Percentiles rank a stretch among this genome's conserved stretches.
phyloP scores from a whole-genome alignment of 2,329 filamentous ascomycete genomes.

The Trichophyton benhamiae region DNA sequence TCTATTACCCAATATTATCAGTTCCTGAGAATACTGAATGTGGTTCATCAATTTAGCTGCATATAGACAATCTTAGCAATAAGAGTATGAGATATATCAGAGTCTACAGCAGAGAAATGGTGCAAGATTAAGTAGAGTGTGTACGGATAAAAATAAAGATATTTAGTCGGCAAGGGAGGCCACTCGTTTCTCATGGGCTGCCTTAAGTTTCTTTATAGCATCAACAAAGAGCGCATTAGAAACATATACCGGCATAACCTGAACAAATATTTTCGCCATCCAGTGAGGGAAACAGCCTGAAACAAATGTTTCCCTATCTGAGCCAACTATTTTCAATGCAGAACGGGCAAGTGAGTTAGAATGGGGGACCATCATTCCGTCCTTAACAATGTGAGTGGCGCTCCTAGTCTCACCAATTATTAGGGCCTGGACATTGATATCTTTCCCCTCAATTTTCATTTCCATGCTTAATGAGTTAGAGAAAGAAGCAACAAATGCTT shows the following conservation, averaged over 20 bases:
- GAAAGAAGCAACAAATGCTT: slow-evolving; percentile 36
- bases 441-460: slow-evolving; percentile 25
- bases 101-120: too few species aligned
- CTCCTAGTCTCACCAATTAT: slow-evolving; percentile 25
- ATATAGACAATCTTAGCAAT: too few species aligned
- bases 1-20: neutral
- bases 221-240: neutral
- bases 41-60: too few species aligned
- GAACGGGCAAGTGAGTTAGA: slow-evolving; percentile 21
- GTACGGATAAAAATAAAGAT: too few species aligned
- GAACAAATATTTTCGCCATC: slow-evolving; percentile 15
- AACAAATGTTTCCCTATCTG: slow-evolving; percentile 18
- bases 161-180: neutral
- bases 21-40: too few species aligned
- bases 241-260: slow-evolving; percentile 5
- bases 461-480: slow-evolving; percentile 33
- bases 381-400: slow-evolving; percentile 16
- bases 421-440: slow-evolving; percentile 32
- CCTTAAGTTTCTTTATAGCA: neutral
- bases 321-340: slow-evolving; percentile 26
- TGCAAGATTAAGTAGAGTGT: too few species aligned
- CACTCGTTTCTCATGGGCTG: neutral
- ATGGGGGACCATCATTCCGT: slow-evolving; percentile 21
- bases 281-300: slow-evolving; percentile 25
- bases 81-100: too few species aligned